phyloP scores from a whole-genome alignment of 116 monocot species.

The Zostera marina region DNA sequence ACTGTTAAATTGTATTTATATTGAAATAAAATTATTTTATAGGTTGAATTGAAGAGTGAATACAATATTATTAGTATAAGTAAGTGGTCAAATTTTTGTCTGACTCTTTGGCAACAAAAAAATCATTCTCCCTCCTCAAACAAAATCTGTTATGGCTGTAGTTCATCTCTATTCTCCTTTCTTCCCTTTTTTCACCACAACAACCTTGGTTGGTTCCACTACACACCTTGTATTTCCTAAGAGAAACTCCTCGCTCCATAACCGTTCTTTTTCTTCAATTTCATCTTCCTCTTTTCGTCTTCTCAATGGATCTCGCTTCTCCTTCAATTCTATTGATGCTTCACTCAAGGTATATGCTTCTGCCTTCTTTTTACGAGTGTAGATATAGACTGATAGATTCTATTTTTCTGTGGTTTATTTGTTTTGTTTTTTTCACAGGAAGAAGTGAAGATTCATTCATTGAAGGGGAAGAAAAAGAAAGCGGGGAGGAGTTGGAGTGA shows the following conservation, averaged over 20 bases:
- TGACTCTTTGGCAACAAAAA: no score
- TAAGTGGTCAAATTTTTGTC: no score
- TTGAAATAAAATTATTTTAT: no score
- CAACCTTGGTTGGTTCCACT: not conserved
- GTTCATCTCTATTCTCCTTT: not conserved
- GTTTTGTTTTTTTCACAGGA: not conserved
- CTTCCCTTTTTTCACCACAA: not conserved
- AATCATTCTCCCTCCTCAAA: no score
- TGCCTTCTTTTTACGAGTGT: not conserved
- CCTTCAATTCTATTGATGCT: not conserved
- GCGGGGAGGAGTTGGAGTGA: conserved; percentile 45
- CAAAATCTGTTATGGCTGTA: conserved; percentile 4
- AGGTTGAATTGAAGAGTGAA: no score
- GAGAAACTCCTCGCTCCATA: not conserved
- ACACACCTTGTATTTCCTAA: conserved; percentile 1
- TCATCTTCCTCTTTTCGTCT: not conserved
- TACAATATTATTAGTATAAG: no score
- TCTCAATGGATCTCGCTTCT: not conserved
- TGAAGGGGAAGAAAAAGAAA: not conserved
- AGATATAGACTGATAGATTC: not conserved
- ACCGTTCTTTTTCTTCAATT: not conserved
- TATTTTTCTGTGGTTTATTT: not conserved
- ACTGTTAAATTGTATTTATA: no score
- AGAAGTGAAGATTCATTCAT: not conserved
- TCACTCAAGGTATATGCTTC: conserved; percentile 6